Evolutionary conservation across 495 filamentous ascomycete species (phyloP).

Genomic region (Penicillium pulvis): DNA sequence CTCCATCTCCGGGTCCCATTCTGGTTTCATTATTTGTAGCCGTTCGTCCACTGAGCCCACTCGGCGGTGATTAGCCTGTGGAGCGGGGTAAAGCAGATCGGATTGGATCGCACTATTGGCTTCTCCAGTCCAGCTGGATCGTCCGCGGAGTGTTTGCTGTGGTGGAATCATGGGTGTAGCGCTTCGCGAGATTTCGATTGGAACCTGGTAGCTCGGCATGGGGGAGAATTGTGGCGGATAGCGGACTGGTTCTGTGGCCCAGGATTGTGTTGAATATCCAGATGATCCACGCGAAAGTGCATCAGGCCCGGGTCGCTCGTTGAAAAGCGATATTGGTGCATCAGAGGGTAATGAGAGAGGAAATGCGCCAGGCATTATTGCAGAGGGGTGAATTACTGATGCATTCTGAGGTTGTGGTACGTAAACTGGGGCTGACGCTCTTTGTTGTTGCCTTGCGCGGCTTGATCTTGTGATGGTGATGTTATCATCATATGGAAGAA

Average conservation of each 20-base stretch:
- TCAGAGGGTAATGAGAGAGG: constrained; percentile 24
- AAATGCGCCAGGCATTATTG: constrained; percentile 41
- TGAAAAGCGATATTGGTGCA: constrained; percentile 15
- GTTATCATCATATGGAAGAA: constrained; percentile 36
- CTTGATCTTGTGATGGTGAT: constrained; percentile 26
- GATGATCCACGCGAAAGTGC: constrained; percentile 39
- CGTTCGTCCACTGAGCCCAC: constrained; percentile 29
- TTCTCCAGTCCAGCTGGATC: constrained; percentile 29
- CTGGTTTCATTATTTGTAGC: constrained; percentile 18
- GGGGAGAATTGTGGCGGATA: constrained; percentile 34
- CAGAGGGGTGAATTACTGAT: constrained; percentile 39
- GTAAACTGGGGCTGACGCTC: background rate
- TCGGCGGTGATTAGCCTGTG: constrained; percentile 4
- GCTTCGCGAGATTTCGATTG: constrained; percentile 8
- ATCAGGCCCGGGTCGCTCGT: constrained; percentile 31
- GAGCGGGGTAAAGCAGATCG: constrained; percentile 24
- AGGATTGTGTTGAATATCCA: constrained; percentile 39
- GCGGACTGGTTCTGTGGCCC: constrained; percentile 41
- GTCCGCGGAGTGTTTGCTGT: constrained; percentile 24
- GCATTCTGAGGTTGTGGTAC: background rate
- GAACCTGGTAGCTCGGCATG: constrained; percentile 19
- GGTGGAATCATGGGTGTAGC: constrained; percentile 15
- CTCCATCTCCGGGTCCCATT: constrained; percentile 22
- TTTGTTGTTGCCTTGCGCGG: constrained; percentile 13
- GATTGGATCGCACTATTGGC: constrained; percentile 24